Base-by-base conservation (phyloP, 179 eudicot genomes). In the Beta corolliflora region DNA sequence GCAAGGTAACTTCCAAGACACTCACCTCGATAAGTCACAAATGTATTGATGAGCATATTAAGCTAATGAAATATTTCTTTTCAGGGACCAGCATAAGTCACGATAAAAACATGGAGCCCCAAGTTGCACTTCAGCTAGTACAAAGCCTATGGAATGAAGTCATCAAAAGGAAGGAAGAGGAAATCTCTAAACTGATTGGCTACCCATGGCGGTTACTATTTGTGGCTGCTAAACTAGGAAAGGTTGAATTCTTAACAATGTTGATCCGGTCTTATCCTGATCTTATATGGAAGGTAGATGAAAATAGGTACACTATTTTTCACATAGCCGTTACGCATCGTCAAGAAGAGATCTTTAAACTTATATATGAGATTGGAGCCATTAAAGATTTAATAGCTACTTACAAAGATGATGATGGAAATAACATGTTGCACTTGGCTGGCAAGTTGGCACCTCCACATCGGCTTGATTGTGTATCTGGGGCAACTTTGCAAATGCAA, bases 401-500 rank as follows among this genome's bases (percentile, higher is more conserved):
- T 7, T 67, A 84, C 45, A 84, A 83, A 44, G 89, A 85, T 36
- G 50, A 21, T 31, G 65, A 66, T 45, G 72, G 70, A 7, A 87
- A 82, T 41, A 87, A 84, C 63, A 81, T 84, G 81, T 73, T 87
- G 48, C 89, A 87, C 79, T 77, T 88, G 46, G 90, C 86, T 14
- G 81, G 80, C 18, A 71, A n/a, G 55, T 75, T 85, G 69, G 66
- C 88, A 11, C 86, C 90, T 67, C 50, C 82, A 0, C 23, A 68
- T 69, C 85, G 85, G 18, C 88, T 88, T 5, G 71, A 82, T 55
- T 67, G 76, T 15, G 83, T 87, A 4, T 83, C 86, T 21, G 88
- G 88, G n/a, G 88, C 89, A 19, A 85, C 87, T 53, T 69, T 87
- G 7, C 89, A 86, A 50, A 84, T 86, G 89, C 89, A 86, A 50